phyloP scores from a whole-genome alignment of 2,329 filamentous ascomycete species.

The Capronia coronata region DNA sequence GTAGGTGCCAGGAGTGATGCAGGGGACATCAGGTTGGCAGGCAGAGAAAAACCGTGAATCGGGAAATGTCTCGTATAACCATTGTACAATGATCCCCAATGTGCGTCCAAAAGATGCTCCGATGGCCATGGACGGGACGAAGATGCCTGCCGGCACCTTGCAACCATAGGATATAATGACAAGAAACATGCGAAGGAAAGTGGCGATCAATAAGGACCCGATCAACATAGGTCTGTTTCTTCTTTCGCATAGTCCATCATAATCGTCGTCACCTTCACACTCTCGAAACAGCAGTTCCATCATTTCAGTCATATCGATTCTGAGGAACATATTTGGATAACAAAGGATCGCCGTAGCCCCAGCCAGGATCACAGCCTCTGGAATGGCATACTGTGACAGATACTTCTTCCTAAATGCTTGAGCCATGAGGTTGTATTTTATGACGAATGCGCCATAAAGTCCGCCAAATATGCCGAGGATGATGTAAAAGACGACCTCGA shows the following conservation, averaged over 20 bases:
- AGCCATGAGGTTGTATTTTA: conserved; percentile 90
- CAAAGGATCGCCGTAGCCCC: conserved; percentile 83
- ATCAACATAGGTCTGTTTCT: conserved; percentile 73
- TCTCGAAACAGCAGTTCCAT: conserved; percentile 97
- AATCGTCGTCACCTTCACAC: conserved; percentile 82
- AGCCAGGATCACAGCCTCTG: conserved; percentile 79
- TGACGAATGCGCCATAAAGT: conserved; percentile 91
- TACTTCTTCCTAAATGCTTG: conserved; percentile 94
- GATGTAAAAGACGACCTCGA: conserved; percentile 88
- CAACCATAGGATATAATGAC: conserved; percentile 96
- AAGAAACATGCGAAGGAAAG: conserved; percentile 69
- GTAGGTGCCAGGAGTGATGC: conserved; percentile 95
- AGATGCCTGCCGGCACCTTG: conserved; percentile 96
- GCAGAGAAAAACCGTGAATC: conserved; percentile 76
- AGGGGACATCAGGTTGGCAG: conserved; percentile 85
- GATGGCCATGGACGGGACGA: conserved; percentile 96
- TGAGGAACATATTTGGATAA: conserved; percentile 89
- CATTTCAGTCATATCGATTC: conserved; percentile 98
- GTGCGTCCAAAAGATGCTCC: conserved; percentile 90
- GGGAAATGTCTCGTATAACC: conserved; percentile 77
- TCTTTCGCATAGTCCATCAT: conserved; percentile 77
- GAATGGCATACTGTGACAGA: conserved; percentile 71
- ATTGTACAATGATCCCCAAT: conserved; percentile 89
- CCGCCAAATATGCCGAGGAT: conserved; percentile 89
- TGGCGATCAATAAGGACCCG: conserved; percentile 69